Evolutionary conservation across 306 rosid genomes (phyloP).

Genomic region (Erythrophleum fordii): DNA sequence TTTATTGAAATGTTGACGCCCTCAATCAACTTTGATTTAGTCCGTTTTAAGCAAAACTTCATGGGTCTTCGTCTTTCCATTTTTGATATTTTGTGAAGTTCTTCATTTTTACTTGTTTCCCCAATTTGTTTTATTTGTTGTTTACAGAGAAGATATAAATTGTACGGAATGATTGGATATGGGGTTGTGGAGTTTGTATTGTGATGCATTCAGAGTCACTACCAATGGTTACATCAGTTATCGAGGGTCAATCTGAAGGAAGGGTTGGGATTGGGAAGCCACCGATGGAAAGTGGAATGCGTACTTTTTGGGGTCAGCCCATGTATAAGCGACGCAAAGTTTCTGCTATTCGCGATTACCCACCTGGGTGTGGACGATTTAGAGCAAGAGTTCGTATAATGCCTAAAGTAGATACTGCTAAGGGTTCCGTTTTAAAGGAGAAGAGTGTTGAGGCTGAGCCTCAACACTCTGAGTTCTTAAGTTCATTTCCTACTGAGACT

Average conservation of each 20-base stretch:
- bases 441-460: background rate
- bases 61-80: too few relatives aligned
- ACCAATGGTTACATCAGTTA: slow-evolving; percentile 35
- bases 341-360: slow-evolving; percentile 59
- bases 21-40: background rate
- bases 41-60: background rate
- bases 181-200: slow-evolving; percentile 33
- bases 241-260: too few relatives aligned
- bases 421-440: background rate
- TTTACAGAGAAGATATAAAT: background rate
- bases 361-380: slow-evolving; percentile 53
- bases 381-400: background rate
- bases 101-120: background rate
- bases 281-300: too few relatives aligned
- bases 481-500: too few relatives aligned
- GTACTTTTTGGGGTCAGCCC: too few relatives aligned
- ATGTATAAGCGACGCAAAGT: slow-evolving; percentile 43
- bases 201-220: slow-evolving; percentile 33
- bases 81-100: background rate
- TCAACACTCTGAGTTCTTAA: background rate
- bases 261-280: too few relatives aligned
- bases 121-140: background rate
- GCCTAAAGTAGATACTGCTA: background rate
- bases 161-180: slow-evolving; percentile 25
- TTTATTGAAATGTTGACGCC: background rate